Base-by-base conservation (phyloP, 1,139 yeast genomes). In the Blastobotrys serpentis region DNA sequence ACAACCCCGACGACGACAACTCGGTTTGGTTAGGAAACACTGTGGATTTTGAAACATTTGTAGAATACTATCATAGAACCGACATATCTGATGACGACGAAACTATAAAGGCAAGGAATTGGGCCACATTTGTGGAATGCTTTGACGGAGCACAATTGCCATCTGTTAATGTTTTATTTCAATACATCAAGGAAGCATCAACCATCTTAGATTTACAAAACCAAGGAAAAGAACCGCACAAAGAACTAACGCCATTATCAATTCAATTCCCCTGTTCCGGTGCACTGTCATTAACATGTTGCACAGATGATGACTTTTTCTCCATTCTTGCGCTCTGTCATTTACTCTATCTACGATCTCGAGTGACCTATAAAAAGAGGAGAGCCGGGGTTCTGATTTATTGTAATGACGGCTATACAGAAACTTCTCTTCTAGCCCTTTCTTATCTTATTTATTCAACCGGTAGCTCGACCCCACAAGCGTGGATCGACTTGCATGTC, bases 381-480 rank as follows among this genome's bases (percentile, higher is more conserved):
- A 56, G 56, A 7, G 60, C 63, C 1, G 63, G 63, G 2, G 53
- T 76, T 3, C 54, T 90, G 53, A 72, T 89, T 13, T 84, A 83
- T 63, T 89, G 96, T 62, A 79, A 86, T 2, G 97, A 90, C 68
- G 98, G 98, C 0, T 90, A 89, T 66, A 88, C 97, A 0, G 97
- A 90, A 63, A 85, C 90, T 52, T 82, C 96, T 3, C 73, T 90
- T 23, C 68, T 90, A 43, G 78, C 82, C 0, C 70, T 88, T 40
- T 79, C 89, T 53, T 89, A 79, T 61, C 58, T 86, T 49, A 84
- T 90, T 54, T 90, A 84, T 65, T 67, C 84, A 2, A 73, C 80
- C 39, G 79, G 84, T 46, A 61, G 78, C 29, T 52, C 73, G 1
- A 64, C 77, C 18, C 68, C 81, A 1, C 75, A 79, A 48, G 78